These are phyloP conservation scores for Podila epicladia DNA, from an alignment of 192 early-diverging fungal species.

Conservation along the genomic window DNA sequence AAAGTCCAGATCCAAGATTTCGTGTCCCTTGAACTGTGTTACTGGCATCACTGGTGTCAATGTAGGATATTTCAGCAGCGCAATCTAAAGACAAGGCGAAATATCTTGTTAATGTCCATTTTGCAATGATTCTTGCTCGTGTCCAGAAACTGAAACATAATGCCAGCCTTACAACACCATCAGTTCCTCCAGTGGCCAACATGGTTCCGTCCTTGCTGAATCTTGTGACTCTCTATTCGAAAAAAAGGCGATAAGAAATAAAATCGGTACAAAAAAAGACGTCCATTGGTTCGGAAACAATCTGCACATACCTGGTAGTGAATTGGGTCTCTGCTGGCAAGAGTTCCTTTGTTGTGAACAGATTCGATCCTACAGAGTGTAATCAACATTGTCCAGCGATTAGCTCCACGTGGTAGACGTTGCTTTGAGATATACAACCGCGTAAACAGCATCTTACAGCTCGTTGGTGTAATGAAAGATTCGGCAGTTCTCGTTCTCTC, in stretches of 20 bases:
- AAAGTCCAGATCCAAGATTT: conserved; percentile 76
- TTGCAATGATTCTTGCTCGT: too few relatives aligned
- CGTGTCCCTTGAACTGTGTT: conserved; percentile 64
- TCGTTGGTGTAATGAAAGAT: conserved; percentile 69
- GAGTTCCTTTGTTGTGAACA: conserved; percentile 51
- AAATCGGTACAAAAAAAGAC: background rate
- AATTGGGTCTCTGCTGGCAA: conserved; percentile 60
- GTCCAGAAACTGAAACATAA: background rate
- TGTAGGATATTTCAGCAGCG: conserved; percentile 71
- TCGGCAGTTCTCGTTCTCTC: conserved; percentile 83
- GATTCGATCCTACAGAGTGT: conserved; percentile 42
- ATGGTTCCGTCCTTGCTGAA: conserved; percentile 75
- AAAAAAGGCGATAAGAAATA: background rate
- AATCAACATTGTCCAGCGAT: too few relatives aligned
- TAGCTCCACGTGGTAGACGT: too few relatives aligned
- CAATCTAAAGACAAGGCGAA: conserved; percentile 17
- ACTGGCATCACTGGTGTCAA: conserved; percentile 57
- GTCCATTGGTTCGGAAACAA: background rate
- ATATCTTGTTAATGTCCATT: background rate
- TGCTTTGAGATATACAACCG: background rate
- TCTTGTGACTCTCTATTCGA: conserved; percentile 60
- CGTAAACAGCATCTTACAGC: conserved; percentile 27
- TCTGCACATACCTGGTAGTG: conserved; percentile 62
- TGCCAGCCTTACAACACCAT: conserved; percentile 64
- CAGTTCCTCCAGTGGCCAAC: conserved; percentile 74